A percentile compares a stretch with the other conserved stretches of the same genome.
Conservation (phyloP, 352 stramenopile genomes). For the Globisporangium solare region DNA sequence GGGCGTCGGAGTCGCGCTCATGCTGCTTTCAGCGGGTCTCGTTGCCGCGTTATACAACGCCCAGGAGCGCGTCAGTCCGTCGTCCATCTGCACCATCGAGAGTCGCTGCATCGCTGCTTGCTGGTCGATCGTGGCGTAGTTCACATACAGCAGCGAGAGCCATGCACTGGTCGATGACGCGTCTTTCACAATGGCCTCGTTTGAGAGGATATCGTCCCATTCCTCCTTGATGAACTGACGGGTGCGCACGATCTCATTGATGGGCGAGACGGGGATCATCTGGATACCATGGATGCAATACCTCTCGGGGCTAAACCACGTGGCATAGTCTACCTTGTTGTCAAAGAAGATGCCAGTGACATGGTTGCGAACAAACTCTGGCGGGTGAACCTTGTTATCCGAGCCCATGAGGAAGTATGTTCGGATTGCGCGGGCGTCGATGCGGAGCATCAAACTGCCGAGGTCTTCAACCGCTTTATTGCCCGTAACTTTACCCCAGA, state of each 20-base stretch:
- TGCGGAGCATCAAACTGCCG: constrained; percentile 67
- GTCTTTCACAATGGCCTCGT: constrained; percentile 42
- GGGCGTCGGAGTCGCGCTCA: background rate
- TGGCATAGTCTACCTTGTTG: constrained; percentile 80
- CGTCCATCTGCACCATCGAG: constrained; percentile 52
- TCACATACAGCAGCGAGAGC: constrained; percentile 68
- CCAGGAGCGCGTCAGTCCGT: constrained; percentile 58
- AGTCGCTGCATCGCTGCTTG: constrained; percentile 40
- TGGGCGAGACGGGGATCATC: constrained; percentile 68
- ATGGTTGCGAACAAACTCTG: constrained; percentile 60
- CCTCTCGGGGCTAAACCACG: constrained; percentile 61
- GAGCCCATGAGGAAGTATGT: constrained; percentile 69
- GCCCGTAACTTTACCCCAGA: constrained; percentile 60
- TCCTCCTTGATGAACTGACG: constrained; percentile 58
- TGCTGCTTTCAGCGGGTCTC: constrained; percentile 8
- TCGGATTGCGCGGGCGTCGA: constrained; percentile 53
- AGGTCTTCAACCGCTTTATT: constrained; percentile 59
- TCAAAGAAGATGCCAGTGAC: constrained; percentile 80
- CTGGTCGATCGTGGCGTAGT: constrained; percentile 56
- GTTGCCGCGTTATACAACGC: constrained; percentile 69
- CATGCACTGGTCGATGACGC: constrained; percentile 41
- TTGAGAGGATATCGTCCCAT: constrained; percentile 71
- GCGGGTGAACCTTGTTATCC: constrained; percentile 58
- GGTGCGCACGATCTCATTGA: constrained; percentile 65
- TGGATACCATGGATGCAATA: constrained; percentile 81